Evolutionary conservation across 768 basidiomycete species (phyloP), one percentile per base, ranked within the genome.

Genomic region (Lactarius pseudohatsudake): DNA sequence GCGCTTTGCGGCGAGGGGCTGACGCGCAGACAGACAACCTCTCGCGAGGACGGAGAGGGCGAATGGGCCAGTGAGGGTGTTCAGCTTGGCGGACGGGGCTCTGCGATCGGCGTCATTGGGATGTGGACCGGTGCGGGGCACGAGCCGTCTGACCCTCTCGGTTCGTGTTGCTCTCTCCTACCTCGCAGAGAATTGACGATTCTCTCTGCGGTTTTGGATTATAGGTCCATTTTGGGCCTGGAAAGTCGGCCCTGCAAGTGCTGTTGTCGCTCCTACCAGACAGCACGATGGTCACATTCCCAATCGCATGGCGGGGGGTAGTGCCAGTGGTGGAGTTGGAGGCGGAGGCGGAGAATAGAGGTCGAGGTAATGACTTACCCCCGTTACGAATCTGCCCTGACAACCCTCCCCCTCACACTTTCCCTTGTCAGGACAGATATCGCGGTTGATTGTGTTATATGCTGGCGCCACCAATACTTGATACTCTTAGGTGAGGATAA

Each of bases 21-120:
- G 22, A 53, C 4, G 22, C 13, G 5, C 22, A 15, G 22, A 55
- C 61, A 76, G 75, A 59, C 59, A 18, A 69, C 72, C 0, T 62
- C 62, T 8, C 66, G 72, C 26, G 76, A 76, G 13, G 74, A 79
- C 20, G 71, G 73, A 22, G 66, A 66, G 5, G 76, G 80, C 0
- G 80, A 84, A 67, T 87, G 85, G 86, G 74, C 76, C 1, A 81
- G 79, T 15, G 85, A 87, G 66, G 83, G 79, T n/a, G 75, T 87
- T 0, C 86, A 87, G 66, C 72, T 86, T 13, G 86, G 86, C 15
- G 81, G 80, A 2, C 74, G 83, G 18, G 84, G 84, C 7, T 83
- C 83, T n/a, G 80, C 79, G 0, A 71, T 79, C 26, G 86, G 86
- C 10, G 72, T 85, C 2, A 75, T 87, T 1, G 86, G 85, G 9